Evolutionary conservation across 2,329 filamentous ascomycete species (phyloP), one percentile per base, ranked within the genome.

Genomic region (Xylaria sp.): DNA sequence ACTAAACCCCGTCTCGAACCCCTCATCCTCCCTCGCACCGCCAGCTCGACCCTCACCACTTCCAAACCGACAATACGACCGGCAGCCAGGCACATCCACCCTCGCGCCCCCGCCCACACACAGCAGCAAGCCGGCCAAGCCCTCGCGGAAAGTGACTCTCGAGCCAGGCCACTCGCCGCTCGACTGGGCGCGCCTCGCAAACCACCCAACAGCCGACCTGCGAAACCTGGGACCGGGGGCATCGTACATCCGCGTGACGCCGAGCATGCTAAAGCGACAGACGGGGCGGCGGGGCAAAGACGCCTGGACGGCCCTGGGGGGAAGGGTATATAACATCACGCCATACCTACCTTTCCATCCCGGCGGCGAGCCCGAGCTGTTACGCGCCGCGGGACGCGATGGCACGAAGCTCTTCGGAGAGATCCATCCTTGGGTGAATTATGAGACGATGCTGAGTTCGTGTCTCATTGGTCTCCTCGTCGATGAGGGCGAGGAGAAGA

Each of bases 111-210:
- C 88, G 0, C 86, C 87, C 0, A 84, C 86, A 15, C 86, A 85
- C 76, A 81, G 79, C 36, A 77, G 81, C 48, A 84, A 83, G 66
- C 86, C 87, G 1, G 70, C 80, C 28, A 89, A 88, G 75, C 85
- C 86, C 4, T 87, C 84, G 12, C 87, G 86, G 79, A 92, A 95
- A 76, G 92, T 97, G 4, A 85, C 91, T 9, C 88, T 99, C 4
- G 87, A 90, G n/a, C 96, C 96, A 0, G 95, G 96, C 36, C 94
- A 95, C 83, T 97, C 93, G 2, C 95, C 96, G 0, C 89, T 99
- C 13, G 96, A 99, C 86, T 99, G 96, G 96, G 96, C 96, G 13
- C 89, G 91, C 6, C 87, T 97, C 0, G 87, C 89, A 1, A 84
- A 85, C 23, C 81, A 85, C 56, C 89, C 90, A 1, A 82, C 81